These are phyloP conservation scores for Luffa aegyptiaca DNA, from an alignment of 306 rosid species.

Conservation along the genomic window DNA sequence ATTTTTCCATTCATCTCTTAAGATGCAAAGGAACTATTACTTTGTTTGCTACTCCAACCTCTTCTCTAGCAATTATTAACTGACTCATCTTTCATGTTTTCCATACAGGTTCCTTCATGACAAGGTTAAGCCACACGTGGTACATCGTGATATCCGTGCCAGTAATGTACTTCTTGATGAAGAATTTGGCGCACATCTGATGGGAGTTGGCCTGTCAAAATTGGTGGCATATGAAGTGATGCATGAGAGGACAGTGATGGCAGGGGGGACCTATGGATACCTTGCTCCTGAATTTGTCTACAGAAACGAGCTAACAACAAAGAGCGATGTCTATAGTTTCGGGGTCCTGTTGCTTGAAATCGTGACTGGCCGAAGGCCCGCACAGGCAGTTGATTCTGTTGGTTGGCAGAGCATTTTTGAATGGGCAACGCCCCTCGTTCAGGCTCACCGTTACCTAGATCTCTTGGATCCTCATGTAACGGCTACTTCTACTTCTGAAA, in stretches of 20 bases:
- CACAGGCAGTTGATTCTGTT: slow-evolving; percentile 89
- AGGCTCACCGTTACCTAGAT: slow-evolving; percentile 82
- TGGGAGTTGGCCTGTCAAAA: slow-evolving; percentile 93
- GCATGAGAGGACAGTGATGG: slow-evolving; percentile 94
- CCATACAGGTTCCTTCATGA: slow-evolving; percentile 77
- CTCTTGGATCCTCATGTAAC: slow-evolving; percentile 83
- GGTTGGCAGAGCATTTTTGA: slow-evolving; percentile 99
- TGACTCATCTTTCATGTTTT: neutral
- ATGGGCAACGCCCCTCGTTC: slow-evolving; percentile 96
- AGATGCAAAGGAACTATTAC: neutral
- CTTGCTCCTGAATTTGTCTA: slow-evolving; percentile 95
- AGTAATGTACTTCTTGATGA: slow-evolving; percentile 92
- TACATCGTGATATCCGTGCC: slow-evolving; percentile 91
- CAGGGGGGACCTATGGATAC: slow-evolving; percentile 93
- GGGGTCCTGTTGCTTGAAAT: slow-evolving; percentile 91
- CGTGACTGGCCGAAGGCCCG: slow-evolving; percentile 90
- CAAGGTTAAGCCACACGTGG: slow-evolving; percentile 96
- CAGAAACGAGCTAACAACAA: slow-evolving; percentile 86
- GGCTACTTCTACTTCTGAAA: slow-evolving; percentile 37
- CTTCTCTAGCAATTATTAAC: neutral
- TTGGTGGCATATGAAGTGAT: slow-evolving; percentile 88
- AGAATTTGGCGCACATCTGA: slow-evolving; percentile 90
- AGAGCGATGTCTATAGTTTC: slow-evolving; percentile 90
- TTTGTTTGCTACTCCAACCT: neutral
- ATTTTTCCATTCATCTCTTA: neutral